A percentile compares a stretch with the other conserved stretches of the same genome.
Evolutionary conservation across 139 green algal species (phyloP).

Genomic region (Chlorella sp.): DNA sequence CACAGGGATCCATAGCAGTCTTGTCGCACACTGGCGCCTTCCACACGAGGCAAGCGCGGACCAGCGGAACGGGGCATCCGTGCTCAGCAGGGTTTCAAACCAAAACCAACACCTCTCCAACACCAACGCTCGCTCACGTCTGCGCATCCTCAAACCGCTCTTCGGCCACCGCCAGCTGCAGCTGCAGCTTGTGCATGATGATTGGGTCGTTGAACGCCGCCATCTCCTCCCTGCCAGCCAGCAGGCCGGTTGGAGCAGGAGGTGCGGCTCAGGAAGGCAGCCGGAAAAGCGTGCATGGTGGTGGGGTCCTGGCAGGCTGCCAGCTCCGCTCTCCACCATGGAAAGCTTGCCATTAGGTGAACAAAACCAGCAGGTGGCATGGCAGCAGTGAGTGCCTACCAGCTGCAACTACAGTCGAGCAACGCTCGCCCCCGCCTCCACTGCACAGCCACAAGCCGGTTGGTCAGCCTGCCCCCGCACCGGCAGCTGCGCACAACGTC

Average conservation of each 20-base stretch:
- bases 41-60: too few species aligned
- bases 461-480: background rate
- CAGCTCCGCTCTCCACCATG: background rate
- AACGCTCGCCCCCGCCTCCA: background rate
- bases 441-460: background rate
- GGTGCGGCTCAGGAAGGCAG: too few species aligned
- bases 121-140: constrained; percentile 22
- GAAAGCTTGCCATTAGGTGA: too few species aligned
- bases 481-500: constrained; percentile 42
- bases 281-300: too few species aligned
- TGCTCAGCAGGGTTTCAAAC: background rate
- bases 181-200: constrained; percentile 75
- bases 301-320: background rate
- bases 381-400: too few species aligned
- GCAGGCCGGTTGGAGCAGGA: too few species aligned
- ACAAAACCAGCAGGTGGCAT: too few species aligned
- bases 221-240: constrained; percentile 70
- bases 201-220: constrained; percentile 77
- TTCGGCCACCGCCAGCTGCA: constrained; percentile 81
- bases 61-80: background rate
- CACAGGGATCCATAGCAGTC: background rate
- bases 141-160: constrained; percentile 82
- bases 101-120: background rate
- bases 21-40: too few species aligned
- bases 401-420: too few species aligned